Evolutionary conservation across 345 rosid genomes (phyloP).

Genomic region (Geranium rotundifolium): DNA sequence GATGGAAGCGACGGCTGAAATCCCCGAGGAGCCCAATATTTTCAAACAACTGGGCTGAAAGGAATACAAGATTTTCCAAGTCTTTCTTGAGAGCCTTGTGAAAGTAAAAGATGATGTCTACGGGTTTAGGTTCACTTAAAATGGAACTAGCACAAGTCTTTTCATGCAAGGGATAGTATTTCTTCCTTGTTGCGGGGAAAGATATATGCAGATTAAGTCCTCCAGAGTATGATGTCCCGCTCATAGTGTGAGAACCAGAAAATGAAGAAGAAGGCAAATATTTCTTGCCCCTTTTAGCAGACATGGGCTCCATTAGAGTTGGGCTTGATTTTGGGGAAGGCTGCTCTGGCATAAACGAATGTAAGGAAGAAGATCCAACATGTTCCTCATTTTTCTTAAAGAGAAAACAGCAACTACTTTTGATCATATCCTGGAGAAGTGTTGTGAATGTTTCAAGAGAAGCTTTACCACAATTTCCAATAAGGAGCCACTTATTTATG

Average conservation of each 20-base stretch:
- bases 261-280: constrained; percentile 15
- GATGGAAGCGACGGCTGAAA: constrained; percentile 42
- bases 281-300: constrained; percentile 19
- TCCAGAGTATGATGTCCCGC: constrained; percentile 31
- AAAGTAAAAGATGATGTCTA: constrained; percentile 65
- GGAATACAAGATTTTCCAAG: constrained; percentile 50
- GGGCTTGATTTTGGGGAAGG: constrained; percentile 16
- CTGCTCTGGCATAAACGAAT: constrained; percentile 8
- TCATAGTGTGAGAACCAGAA: constrained; percentile 13
- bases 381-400: constrained; percentile 25
- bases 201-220: constrained; percentile 28
- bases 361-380: constrained; percentile 19
- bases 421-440: constrained; percentile 37
- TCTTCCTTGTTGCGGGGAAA: constrained; percentile 23
- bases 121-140: constrained; percentile 34
- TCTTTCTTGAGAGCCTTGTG: constrained; percentile 78
- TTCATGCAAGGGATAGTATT: constrained; percentile 16
- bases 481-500: constrained; percentile 50
- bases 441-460: constrained; percentile 38
- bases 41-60: constrained; percentile 40
- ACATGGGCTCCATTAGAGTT: constrained; percentile 10
- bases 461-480: constrained; percentile 47
- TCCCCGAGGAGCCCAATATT: constrained; percentile 39
- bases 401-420: constrained; percentile 25
- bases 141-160: constrained; percentile 20